Evolutionary conservation across 2,329 filamentous ascomycete species (phyloP), one percentile per base, ranked within the genome.

Genomic region (Paramyrothecium roridum): DNA sequence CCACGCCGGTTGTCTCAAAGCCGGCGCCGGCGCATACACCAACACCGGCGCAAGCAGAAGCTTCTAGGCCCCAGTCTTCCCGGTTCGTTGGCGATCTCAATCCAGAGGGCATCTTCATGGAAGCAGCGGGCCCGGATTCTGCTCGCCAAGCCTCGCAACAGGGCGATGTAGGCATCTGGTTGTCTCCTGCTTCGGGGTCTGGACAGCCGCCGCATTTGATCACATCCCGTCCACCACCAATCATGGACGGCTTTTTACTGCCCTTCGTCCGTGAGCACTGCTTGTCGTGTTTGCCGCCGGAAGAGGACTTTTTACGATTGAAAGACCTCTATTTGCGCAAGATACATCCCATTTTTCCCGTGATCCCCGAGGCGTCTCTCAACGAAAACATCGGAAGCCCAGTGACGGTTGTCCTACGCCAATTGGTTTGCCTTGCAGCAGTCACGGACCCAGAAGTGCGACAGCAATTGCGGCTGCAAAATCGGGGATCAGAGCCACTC

Each of bases 21-120:
- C 54, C 43, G 23, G 40, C 55, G 45, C 30, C 61, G 26, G 26
- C 26, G n/a, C n/a, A n/a, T n/a, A n/a, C n/a, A 30, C 26, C 26
- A 10, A 30, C 26, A 6, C 26, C 26, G 10, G 26, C 6, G 26
- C 26, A 4, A 10, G 26, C 26, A 4, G 65, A 54, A 16, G 52
- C 61, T 3, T 56, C 63, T 13, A 63, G 62, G 33, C 55, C 66
- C 11, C 65, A 66, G 43, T 70, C 71, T 1, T 73, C 72, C 1
- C 78, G 82, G 8, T 85, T 84, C 54, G 78, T 85, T 40, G 81
- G 82, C 19, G 82, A 85, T 61, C 62, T 84, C 26, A 86, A 83
- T 59, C 83, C 83, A 2, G 83, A 85, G 64, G 79, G 79, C 56
- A 80, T 85, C 65, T 82, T 86, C 54, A 73, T 83, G 60, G 80